Evolutionary conservation across 306 rosid genomes (phyloP).

Genomic region (Vicia sativa): DNA sequence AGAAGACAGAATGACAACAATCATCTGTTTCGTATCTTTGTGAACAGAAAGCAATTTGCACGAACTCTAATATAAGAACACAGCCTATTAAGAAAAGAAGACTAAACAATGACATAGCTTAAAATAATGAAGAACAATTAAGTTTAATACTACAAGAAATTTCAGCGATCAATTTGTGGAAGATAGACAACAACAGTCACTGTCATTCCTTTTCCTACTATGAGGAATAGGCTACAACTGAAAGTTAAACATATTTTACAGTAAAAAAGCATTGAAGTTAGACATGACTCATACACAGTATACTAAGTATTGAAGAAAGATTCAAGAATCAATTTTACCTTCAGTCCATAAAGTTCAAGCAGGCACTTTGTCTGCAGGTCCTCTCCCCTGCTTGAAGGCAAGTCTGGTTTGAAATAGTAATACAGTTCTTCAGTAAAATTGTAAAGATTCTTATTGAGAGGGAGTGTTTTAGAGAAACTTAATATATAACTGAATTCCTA

Average conservation of each 20-base stretch:
- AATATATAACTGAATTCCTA: background rate
- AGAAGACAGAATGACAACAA: background rate
- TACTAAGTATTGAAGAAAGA: constrained; percentile 25
- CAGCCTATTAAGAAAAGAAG: constrained; percentile 20
- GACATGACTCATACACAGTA: constrained; percentile 10
- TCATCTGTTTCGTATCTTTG: constrained; percentile 29
- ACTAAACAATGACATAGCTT: background rate
- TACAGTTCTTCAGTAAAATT: constrained; percentile 25
- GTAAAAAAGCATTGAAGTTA: constrained; percentile 30
- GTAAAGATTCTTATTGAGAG: constrained; percentile 9
- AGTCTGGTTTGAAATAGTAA: constrained; percentile 61
- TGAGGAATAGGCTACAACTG: constrained; percentile 10
- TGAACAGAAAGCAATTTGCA: constrained; percentile 14
- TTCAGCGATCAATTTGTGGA: constrained; percentile 16
- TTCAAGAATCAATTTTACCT: constrained; percentile 68
- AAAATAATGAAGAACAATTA: constrained; percentile 20
- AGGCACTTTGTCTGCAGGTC: constrained; percentile 94
- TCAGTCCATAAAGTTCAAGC: constrained; percentile 89
- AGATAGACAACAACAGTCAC: background rate
- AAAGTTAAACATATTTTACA: constrained; percentile 26
- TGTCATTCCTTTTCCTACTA: constrained; percentile 2
- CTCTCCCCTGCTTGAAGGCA: constrained; percentile 96
- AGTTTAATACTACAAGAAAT: constrained; percentile 14
- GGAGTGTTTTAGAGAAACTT: background rate
- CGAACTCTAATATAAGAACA: constrained; percentile 15